Conservation (phyloP, 2,329 filamentous ascomycete species). For the Nigrograna mackinnonii region DNA sequence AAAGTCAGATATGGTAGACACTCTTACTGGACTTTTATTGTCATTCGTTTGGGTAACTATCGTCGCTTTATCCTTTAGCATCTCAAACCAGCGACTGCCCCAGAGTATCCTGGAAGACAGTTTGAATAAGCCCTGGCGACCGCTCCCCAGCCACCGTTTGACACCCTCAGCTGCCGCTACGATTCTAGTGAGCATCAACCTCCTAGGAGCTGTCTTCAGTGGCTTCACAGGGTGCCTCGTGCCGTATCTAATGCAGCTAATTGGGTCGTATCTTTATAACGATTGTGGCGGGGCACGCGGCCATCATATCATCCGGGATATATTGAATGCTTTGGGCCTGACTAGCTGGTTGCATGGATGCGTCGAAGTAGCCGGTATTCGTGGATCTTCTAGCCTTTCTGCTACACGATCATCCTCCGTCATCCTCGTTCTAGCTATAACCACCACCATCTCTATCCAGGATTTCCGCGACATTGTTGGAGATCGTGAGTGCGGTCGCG, state of each 20-base stretch:
- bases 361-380: not conserved
- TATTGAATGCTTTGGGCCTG: slow-evolving; percentile 26
- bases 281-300: slow-evolving; percentile 22
- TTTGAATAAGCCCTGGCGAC: slow-evolving; percentile 44
- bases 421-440: slow-evolving; percentile 30
- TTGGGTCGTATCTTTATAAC: slow-evolving; percentile 21
- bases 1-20: not conserved
- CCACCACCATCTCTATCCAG: slow-evolving; percentile 41
- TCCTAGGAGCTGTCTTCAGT: not conserved
- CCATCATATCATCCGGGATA: slow-evolving; percentile 22
- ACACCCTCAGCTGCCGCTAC: slow-evolving; percentile 13
- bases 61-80: slow-evolving; percentile 39
- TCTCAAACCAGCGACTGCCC: slow-evolving; percentile 40
- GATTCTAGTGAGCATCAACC: slow-evolving; percentile 2
- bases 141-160: slow-evolving; percentile 22
- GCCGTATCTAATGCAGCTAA: slow-evolving; percentile 1
- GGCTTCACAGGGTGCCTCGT: not conserved
- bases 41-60: slow-evolving; percentile 29
- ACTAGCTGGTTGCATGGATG: slow-evolving; percentile 1
- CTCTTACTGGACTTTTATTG: not conserved
- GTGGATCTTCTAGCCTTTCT: no score
- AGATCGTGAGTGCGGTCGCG: slow-evolving; percentile 3
- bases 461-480: slow-evolving; percentile 36
- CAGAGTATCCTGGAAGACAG: slow-evolving; percentile 38
- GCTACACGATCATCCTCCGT: no score